Conservation (phyloP, 2,329 filamentous ascomycete species). For the Ampelomyces quisqualis region DNA sequence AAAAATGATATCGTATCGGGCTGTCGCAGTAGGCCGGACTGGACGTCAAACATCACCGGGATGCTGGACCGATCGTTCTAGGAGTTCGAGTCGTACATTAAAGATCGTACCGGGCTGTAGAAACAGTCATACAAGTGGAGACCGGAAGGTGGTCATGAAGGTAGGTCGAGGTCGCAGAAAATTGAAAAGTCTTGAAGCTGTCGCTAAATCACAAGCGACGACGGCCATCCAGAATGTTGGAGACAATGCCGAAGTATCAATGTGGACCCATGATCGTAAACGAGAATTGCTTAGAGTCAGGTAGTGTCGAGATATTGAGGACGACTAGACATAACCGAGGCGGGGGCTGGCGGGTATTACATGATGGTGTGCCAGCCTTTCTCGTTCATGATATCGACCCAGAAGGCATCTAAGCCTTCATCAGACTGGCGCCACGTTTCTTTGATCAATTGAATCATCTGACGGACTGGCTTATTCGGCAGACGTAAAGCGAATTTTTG, state of each 20-base stretch:
- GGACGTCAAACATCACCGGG: slow-evolving; percentile 25
- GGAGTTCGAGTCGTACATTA: slow-evolving; percentile 31
- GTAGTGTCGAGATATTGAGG: neutral
- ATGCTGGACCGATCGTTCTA: slow-evolving; percentile 20
- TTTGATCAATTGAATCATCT: slow-evolving; percentile 53
- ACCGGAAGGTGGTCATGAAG: slow-evolving; percentile 16
- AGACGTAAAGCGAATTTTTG: slow-evolving; percentile 49
- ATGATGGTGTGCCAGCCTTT: slow-evolving; percentile 59
- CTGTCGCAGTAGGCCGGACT: slow-evolving; percentile 13
- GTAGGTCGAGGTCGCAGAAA: slow-evolving; percentile 8
- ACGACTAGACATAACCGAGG: neutral
- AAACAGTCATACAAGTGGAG: slow-evolving; percentile 16
- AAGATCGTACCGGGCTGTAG: slow-evolving; percentile 19
- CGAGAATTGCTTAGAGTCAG: neutral
- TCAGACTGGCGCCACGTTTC: slow-evolving; percentile 58
- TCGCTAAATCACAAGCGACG: slow-evolving; percentile 10
- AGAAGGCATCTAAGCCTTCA: slow-evolving; percentile 53
- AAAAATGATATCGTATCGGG: slow-evolving; percentile 12
- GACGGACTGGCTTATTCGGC: slow-evolving; percentile 54
- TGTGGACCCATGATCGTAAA: neutral
- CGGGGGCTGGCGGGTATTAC: slow-evolving; percentile 40
- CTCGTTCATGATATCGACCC: slow-evolving; percentile 60
- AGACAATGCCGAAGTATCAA: neutral
- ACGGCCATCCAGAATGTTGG: slow-evolving; percentile 3
- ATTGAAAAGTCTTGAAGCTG: slow-evolving; percentile 11